These are phyloP conservation scores for Neofusicoccum umdonicola DNA, from an alignment of 2,329 filamentous ascomycete genomes.

Conservation along the genomic window DNA sequence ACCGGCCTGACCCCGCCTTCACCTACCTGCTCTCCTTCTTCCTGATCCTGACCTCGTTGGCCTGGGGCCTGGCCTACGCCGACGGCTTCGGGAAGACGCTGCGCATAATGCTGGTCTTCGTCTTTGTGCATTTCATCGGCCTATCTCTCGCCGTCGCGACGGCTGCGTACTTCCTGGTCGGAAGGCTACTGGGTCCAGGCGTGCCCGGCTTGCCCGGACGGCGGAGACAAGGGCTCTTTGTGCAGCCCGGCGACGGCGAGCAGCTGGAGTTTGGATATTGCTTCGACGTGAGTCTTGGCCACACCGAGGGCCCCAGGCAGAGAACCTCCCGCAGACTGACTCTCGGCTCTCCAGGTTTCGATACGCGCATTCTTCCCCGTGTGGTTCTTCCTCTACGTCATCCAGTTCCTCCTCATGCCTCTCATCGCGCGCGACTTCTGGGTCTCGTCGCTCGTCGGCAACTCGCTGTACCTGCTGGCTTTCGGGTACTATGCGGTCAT, in stretches of 20 bases:
- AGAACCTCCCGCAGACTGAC: neutral
- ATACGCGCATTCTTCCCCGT: slow-evolving; percentile 67
- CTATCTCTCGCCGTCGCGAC: slow-evolving; percentile 60
- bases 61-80: slow-evolving; percentile 60
- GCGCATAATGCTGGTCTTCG: slow-evolving; percentile 48
- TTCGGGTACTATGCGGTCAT: slow-evolving; percentile 67
- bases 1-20: slow-evolving; percentile 67
- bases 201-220: slow-evolving; percentile 52
- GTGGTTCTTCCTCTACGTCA: slow-evolving; percentile 64
- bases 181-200: slow-evolving; percentile 59
- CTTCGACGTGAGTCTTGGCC: slow-evolving; percentile 57
- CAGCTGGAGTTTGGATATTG: slow-evolving; percentile 69
- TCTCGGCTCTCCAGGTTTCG: slow-evolving; percentile 46
- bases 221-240: slow-evolving; percentile 58
- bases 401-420: slow-evolving; percentile 67
- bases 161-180: slow-evolving; percentile 63
- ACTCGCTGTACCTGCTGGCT: slow-evolving; percentile 65
- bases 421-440: slow-evolving; percentile 55
- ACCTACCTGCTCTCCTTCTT: slow-evolving; percentile 69
- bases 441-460: slow-evolving; percentile 60
- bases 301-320: neutral
- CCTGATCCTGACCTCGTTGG: slow-evolving; percentile 51
- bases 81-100: slow-evolving; percentile 43
- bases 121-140: slow-evolving; percentile 60
- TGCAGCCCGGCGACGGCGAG: slow-evolving; percentile 55